These are phyloP conservation scores for Polygonum maritimum DNA, from an alignment of 148 eudicot species.

Conservation along the genomic window DNA sequence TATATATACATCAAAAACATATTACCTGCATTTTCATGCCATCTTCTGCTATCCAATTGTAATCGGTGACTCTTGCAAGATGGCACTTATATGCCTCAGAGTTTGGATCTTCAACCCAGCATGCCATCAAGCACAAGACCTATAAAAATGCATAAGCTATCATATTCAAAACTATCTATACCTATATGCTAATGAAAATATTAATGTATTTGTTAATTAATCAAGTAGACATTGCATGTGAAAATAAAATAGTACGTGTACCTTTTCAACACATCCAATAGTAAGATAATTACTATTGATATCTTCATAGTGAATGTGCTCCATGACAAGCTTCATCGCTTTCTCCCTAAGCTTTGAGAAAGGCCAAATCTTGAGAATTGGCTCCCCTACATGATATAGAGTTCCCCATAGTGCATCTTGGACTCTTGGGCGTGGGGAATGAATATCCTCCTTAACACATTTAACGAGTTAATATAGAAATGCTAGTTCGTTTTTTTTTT, in stretches of 20 bases:
- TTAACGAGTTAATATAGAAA: no score
- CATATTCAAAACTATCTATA: no score
- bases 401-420: conserved; percentile 41
- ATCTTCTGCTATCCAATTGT: conserved; percentile 58
- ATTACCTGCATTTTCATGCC: conserved; percentile 66
- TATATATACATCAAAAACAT: no score
- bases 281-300: conserved; percentile 36
- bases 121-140: conserved; percentile 48
- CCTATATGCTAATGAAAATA: no score
- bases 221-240: no score
- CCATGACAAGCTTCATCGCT: conserved; percentile 31
- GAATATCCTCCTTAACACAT: conserved; percentile 40
- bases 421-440: conserved; percentile 28
- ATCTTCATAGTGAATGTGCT: conserved; percentile 44
- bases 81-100: conserved; percentile 54
- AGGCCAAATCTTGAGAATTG: conserved; percentile 36
- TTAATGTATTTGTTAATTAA: no score
- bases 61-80: conserved; percentile 57
- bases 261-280: conserved; percentile 50
- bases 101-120: conserved; percentile 69
- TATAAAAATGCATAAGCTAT: neutral
- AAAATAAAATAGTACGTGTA: neutral
- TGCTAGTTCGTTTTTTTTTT: no score
- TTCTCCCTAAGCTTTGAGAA: conserved; percentile 27
- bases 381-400: conserved; percentile 37